phyloP scores from a whole-genome alignment of 2,329 filamentous ascomycete species.

The Pyrenophora graminea region DNA sequence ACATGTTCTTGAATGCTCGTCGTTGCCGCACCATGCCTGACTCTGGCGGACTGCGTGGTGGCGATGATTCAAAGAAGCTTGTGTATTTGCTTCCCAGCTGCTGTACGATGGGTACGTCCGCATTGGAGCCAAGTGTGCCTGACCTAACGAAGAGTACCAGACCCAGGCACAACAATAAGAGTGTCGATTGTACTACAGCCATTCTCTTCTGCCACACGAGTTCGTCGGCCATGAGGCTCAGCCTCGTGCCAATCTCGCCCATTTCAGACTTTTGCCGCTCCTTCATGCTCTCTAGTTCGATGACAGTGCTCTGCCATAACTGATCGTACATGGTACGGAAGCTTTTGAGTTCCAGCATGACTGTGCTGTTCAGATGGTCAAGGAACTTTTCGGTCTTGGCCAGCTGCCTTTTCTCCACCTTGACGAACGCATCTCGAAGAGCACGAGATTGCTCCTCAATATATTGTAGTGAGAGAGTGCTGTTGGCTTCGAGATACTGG shows the following conservation, averaged over 20 bases:
- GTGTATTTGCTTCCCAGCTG: conserved; percentile 47
- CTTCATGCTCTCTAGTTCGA: conserved; percentile 86
- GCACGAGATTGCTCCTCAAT: conserved; percentile 95
- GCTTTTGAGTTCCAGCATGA: conserved; percentile 68
- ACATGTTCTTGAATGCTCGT: conserved; percentile 40
- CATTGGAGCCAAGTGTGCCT: conserved; percentile 40
- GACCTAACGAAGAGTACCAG: conserved; percentile 75
- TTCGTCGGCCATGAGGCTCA: conserved; percentile 92
- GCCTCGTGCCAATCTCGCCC: conserved; percentile 75
- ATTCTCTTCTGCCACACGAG: conserved; percentile 83
- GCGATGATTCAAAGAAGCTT: conserved; percentile 44
- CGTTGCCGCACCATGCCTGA: conserved; percentile 30
- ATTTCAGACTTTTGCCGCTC: conserved; percentile 84
- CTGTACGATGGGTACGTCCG: conserved; percentile 53
- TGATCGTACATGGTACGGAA: conserved; percentile 85
- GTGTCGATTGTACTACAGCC: conserved; percentile 86
- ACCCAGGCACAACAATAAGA: conserved; percentile 83
- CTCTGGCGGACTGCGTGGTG: conserved; percentile 41
- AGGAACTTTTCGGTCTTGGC: conserved; percentile 82
- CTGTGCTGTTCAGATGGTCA: conserved; percentile 82
- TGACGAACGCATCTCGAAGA: conserved; percentile 81
- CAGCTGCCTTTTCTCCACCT: conserved; percentile 85
- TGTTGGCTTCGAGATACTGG: conserved; percentile 87
- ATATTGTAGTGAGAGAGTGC: conserved; percentile 89
- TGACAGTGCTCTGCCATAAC: conserved; percentile 92